Conservation (phyloP, 148 eudicot species). For the Gaultheria prostrata region DNA sequence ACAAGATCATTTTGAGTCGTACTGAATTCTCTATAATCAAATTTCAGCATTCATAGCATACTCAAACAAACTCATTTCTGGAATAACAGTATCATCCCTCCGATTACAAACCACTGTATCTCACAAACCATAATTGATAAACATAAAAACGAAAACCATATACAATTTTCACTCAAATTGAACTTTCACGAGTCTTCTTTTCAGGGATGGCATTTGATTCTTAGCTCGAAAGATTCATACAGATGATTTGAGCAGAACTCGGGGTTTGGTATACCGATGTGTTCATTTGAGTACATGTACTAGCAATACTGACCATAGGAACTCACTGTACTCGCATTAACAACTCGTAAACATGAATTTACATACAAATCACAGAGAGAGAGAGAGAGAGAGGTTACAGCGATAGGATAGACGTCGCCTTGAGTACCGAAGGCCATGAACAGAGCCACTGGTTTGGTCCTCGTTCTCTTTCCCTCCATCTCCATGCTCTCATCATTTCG, state of each 20-base stretch:
- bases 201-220: not conserved
- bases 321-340: not conserved
- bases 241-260: not conserved
- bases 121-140: not conserved
- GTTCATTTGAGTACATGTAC: not conserved
- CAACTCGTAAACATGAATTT: not conserved
- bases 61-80: not conserved
- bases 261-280: not conserved
- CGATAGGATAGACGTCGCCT: slow-evolving; percentile 85
- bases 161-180: not conserved
- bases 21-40: not conserved
- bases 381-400: slow-evolving; percentile 41
- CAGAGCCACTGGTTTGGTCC: slow-evolving; percentile 56
- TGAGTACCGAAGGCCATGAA: slow-evolving; percentile 98
- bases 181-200: not conserved
- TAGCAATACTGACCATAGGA: not conserved
- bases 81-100: not conserved
- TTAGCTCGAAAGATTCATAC: not conserved
- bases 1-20: not conserved
- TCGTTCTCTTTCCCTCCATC: slow-evolving; percentile 19
- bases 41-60: not conserved
- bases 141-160: not conserved
- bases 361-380: not conserved
- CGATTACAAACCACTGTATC: not conserved
- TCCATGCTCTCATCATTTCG: slow-evolving; percentile 3